Evolutionary conservation across 805 yeast species (phyloP).

Genomic region (Barnettozyma botsteinii): DNA sequence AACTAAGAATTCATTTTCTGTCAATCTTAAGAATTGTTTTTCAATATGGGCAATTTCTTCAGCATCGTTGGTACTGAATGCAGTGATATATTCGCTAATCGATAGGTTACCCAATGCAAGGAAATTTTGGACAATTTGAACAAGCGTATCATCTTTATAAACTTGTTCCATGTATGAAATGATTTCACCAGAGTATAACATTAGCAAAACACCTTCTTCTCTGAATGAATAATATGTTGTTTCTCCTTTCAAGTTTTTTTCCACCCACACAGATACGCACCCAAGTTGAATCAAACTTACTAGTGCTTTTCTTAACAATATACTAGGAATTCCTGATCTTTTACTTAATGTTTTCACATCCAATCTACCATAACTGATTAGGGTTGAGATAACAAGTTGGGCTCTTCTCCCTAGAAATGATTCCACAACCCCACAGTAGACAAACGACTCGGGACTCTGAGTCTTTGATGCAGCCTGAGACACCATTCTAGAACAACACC

Average conservation of each 20-base stretch:
- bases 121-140: slow-evolving; percentile 63
- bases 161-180: slow-evolving; percentile 44
- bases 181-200: slow-evolving; percentile 76
- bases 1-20: slow-evolving; percentile 44
- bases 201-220: slow-evolving; percentile 55
- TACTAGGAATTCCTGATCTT: slow-evolving; percentile 40
- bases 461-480: slow-evolving; percentile 33
- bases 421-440: slow-evolving; percentile 48
- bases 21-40: slow-evolving; percentile 37
- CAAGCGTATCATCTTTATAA: slow-evolving; percentile 37
- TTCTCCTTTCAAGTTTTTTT: slow-evolving; percentile 26
- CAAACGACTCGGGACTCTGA: slow-evolving; percentile 56
- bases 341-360: slow-evolving; percentile 48
- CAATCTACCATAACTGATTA: slow-evolving; percentile 65
- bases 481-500: no score
- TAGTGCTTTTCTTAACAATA: slow-evolving; percentile 55
- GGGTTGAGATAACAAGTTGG: slow-evolving; percentile 49
- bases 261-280: slow-evolving; percentile 64
- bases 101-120: slow-evolving; percentile 65
- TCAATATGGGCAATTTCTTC: slow-evolving; percentile 27
- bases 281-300: slow-evolving; percentile 76
- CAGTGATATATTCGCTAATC: slow-evolving; percentile 41
- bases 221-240: slow-evolving; percentile 51
- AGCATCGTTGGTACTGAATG: slow-evolving; percentile 25
- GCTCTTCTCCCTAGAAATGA: slow-evolving; percentile 70